Evolutionary conservation across 2,329 filamentous ascomycete genomes (phyloP), one percentile per base, ranked within the genome.

Genomic region (Nannizzia gypsea): DNA sequence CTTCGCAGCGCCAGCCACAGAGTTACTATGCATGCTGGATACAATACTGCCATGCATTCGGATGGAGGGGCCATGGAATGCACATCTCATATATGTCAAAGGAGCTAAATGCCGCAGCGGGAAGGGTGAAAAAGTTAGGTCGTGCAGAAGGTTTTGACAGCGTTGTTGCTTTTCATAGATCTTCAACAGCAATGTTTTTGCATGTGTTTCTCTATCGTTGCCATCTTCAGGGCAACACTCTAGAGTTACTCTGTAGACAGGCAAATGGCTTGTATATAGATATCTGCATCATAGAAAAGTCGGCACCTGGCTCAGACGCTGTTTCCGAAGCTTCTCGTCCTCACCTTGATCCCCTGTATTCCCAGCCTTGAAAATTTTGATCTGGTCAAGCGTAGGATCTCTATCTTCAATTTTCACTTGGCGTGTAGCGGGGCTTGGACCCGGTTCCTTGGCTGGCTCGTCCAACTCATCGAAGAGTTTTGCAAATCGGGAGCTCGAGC

Each of bases 221-320:
- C 31, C 31, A 36, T 36, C 3, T 36, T 36, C 31, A 36, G 9
- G 13, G 31, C 31, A 36, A 36, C 13, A 11, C 31, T 13, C 31
- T 13, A 11, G 31, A 36, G 9, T 36, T 36, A 36, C n/a, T n/a
- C n/a, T n/a, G n/a, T n/a, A 6, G 31, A 36, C 31, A 11, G 31
- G 9, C 3, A 36, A 36, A 36, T 11, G 31, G 31, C 31, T 11
- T 11, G 15, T 20, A 8, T 3, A 26, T 52, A 36, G 48, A 52
- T 24, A 71, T 75, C 64, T 68, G 67, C 54, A 11, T 56, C 57
- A 56, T 59, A 77, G 60, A 67, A 77, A 77, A 56, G 72, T 76
- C 40, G 75, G 75, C 50, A 77, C 73, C 66, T 77, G 72, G 60
- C 72, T 73, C 40, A 75, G 69, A 48, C 72, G 69, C 34, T 71